Evolutionary conservation across 495 filamentous ascomycete genomes (phyloP), one percentile per base, ranked within the genome.

Genomic region (Margaritispora aquatica): DNA sequence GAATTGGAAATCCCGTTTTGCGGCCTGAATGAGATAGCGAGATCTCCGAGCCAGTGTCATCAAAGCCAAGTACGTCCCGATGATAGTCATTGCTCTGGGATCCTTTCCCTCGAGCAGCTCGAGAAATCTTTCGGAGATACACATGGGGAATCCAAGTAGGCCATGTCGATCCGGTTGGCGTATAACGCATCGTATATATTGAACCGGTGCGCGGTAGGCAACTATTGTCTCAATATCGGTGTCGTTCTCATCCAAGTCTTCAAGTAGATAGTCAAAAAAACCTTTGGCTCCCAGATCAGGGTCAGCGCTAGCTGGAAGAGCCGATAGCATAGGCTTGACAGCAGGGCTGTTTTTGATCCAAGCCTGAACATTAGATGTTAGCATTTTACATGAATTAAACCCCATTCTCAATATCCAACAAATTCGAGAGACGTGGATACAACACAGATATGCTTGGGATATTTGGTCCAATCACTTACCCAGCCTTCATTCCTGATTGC

Each of bases 11-110:
- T 59, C 47, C 48, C 29, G 50, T 17, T 53, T 26, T 15, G 48
- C 49, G 2, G 57, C 26, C 15, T 48, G 20, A 17, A 26, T 46
- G n/a, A 49, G 11, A 29, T 47, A 59, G 47, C 57, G 51, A 24
- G 38, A 46, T 22, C 23, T 23, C 3, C 51, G 27, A 15, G 29
- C 17, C 17, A 26, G 19, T 48, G 20, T 41, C 48, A 59, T 23
- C 47, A 51, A 24, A 29, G 51, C 51, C 24, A 59, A 59, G 47
- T 20, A 53, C 10, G 50, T 52, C 17, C 57, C 57, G 15, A 59
- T 47, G 11, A 59, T 59, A 7, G 57, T 53, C 26, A 59, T 34
- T 2, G 57, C 15, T 19, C 57, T 51, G 20, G 57, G 57, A 23
- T 59, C 57, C 21, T 20, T 13, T 22, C 9, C n/a, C 20, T 19